Evolutionary conservation across 345 rosid genomes (phyloP).

Genomic region (Brassica nigra): DNA sequence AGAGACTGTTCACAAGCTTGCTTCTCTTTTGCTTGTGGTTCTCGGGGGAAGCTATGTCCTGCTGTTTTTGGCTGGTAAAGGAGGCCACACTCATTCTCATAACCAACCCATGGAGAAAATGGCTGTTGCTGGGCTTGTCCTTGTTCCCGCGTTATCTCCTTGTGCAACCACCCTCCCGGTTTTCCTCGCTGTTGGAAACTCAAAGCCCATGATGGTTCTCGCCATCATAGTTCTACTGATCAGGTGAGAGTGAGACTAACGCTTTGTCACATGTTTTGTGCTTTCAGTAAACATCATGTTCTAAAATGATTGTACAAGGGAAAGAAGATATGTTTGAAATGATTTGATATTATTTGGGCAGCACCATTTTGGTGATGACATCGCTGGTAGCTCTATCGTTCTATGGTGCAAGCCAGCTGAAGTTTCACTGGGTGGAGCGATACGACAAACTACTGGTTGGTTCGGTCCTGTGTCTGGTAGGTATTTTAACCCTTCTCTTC

Average conservation of each 20-base stretch:
- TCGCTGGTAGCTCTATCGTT: constrained; percentile 94
- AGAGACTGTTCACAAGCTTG: constrained; percentile 97
- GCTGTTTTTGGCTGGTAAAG: constrained; percentile 85
- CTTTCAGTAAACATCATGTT: background rate
- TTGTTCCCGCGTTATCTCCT: constrained; percentile 96
- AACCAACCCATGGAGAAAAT: constrained; percentile 99
- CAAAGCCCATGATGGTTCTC: constrained; percentile 93
- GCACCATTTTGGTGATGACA: constrained; percentile 94
- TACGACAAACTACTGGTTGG: constrained; percentile 97
- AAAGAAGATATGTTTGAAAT: constrained; percentile 14
- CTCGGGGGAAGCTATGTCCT: constrained; percentile 91
- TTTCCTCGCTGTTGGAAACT: constrained; percentile 95
- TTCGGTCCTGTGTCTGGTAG: constrained; percentile 90
- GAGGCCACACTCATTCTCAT: constrained; percentile 91
- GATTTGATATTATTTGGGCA: constrained; percentile 45
- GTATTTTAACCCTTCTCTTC: constrained; percentile 82
- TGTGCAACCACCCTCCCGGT: constrained; percentile 99
- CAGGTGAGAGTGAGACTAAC: constrained; percentile 50
- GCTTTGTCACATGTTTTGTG: constrained; percentile 11
- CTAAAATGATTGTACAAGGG: background rate
- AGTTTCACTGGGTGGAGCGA: constrained; percentile 96
- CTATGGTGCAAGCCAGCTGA: constrained; percentile 97
- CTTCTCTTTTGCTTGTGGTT: constrained; percentile 89
- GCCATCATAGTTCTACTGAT: constrained; percentile 67
- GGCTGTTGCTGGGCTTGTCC: constrained; percentile 98